These are phyloP conservation scores for Carex myosuroides DNA, from an alignment of 176 grass and related monocot species.

Conservation along the genomic window DNA sequence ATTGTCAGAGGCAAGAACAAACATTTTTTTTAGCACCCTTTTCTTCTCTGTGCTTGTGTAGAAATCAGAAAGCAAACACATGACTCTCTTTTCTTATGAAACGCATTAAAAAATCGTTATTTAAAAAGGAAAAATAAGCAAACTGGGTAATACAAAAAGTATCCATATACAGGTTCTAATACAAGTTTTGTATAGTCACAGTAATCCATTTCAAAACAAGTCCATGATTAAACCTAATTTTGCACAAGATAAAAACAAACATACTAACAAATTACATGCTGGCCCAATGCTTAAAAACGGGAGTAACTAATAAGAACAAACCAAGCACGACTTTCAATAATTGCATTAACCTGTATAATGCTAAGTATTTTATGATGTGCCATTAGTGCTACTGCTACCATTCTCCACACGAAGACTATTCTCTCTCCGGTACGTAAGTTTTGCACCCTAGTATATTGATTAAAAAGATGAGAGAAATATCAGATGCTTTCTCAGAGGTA, in stretches of 20 bases:
- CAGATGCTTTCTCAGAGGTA: background rate
- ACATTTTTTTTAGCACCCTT: background rate
- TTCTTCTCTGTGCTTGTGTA: background rate
- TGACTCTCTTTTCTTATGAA: background rate
- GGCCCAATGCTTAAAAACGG: background rate
- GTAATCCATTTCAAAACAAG: background rate
- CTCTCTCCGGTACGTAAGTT: slow-evolving; percentile 57
- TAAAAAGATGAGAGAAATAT: background rate
- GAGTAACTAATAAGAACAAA: background rate
- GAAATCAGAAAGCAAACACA: background rate
- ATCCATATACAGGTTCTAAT: background rate
- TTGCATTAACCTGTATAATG: background rate
- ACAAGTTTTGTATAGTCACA: background rate
- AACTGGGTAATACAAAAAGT: background rate
- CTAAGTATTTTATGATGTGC: slow-evolving; percentile 2
- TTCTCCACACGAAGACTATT: slow-evolving; percentile 70
- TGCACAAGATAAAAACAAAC: background rate
- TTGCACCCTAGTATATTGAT: slow-evolving; percentile 48
- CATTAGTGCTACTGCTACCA: background rate
- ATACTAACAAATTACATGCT: background rate
- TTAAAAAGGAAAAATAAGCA: background rate
- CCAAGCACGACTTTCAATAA: background rate
- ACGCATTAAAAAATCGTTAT: background rate
- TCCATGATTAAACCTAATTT: background rate
- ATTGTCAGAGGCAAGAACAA: no score